phyloP scores from a whole-genome alignment of 2,329 filamentous ascomycete genomes.

The Arachnomyces sp. region DNA sequence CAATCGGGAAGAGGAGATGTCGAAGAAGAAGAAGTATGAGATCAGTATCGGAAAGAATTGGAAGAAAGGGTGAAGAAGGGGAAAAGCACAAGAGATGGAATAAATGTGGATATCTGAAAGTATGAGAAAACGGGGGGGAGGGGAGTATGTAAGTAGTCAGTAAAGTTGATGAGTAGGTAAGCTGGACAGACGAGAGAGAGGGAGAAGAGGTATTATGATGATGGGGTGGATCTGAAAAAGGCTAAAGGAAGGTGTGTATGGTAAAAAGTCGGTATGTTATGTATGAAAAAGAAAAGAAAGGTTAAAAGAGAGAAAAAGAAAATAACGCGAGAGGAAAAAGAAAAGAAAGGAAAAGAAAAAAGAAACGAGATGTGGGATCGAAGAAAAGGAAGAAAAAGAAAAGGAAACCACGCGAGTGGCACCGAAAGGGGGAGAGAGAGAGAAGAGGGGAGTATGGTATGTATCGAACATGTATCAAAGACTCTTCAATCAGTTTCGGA shows the following conservation, averaged over 20 bases:
- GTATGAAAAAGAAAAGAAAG: too few species aligned
- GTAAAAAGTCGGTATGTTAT: too few species aligned
- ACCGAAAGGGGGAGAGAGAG: too few species aligned
- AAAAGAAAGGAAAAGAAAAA: constrained; percentile 10
- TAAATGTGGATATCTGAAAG: constrained; percentile 3
- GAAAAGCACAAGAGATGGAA: constrained; percentile 8
- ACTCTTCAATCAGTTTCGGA: too few species aligned
- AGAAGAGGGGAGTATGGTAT: too few species aligned
- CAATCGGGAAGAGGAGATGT: not conserved
- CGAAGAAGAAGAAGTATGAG: constrained; percentile 5
- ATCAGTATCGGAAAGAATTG: constrained; percentile 5
- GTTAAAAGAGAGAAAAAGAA: constrained; percentile 17
- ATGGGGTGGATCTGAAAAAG: constrained; percentile 16
- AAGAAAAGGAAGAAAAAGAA: constrained; percentile 15
- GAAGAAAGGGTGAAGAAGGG: constrained; percentile 7
- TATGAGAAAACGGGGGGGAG: constrained; percentile 11
- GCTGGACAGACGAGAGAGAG: too few species aligned
- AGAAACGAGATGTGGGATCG: too few species aligned
- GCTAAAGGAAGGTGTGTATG: too few species aligned
- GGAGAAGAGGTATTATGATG: constrained; percentile 16
- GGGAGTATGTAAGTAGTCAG: constrained; percentile 10
- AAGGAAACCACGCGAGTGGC: constrained; percentile 8
- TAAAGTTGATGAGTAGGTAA: constrained; percentile 10
- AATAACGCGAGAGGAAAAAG: constrained; percentile 19
- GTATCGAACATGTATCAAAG: too few species aligned